Evolutionary conservation across 345 rosid species (phyloP).

Genomic region (Heritiera littoralis): DNA sequence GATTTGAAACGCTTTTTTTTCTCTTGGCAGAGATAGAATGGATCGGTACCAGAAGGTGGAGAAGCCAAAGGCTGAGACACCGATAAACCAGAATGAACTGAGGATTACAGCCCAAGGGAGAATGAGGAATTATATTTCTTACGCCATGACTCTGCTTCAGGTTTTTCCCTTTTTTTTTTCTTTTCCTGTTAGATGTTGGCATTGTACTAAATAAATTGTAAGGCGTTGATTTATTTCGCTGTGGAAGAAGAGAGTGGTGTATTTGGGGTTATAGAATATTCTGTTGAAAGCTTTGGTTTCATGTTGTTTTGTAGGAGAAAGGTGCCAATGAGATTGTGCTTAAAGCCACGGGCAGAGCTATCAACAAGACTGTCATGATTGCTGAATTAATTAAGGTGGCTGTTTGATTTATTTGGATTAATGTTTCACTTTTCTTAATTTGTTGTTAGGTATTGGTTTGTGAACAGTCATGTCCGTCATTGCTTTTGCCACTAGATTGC

Average conservation of each 20-base stretch:
- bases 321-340: slow-evolving; percentile 44
- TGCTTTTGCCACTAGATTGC: too few species aligned
- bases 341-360: slow-evolving; percentile 60
- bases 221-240: not conserved
- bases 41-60: slow-evolving; percentile 58
- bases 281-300: not conserved
- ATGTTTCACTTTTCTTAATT: not conserved
- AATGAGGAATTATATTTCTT: slow-evolving; percentile 52
- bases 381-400: slow-evolving; percentile 53
- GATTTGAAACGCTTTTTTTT: not conserved
- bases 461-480: too few species aligned
- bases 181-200: not conserved
- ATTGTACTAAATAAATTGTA: not conserved
- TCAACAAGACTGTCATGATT: slow-evolving; percentile 54
- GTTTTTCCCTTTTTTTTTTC: slow-evolving; percentile 12
- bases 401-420: not conserved
- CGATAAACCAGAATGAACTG: slow-evolving; percentile 51
- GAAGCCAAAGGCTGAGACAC: slow-evolving; percentile 47
- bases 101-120: slow-evolving; percentile 55
- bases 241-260: not conserved
- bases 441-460: not conserved
- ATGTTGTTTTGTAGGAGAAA: slow-evolving; percentile 36
- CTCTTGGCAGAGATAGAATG: slow-evolving; percentile 30
- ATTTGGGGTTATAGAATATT: not conserved
- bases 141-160: slow-evolving; percentile 52